phyloP scores from a whole-genome alignment of 768 basidiomycete genomes.

The Trametes maxima region DNA sequence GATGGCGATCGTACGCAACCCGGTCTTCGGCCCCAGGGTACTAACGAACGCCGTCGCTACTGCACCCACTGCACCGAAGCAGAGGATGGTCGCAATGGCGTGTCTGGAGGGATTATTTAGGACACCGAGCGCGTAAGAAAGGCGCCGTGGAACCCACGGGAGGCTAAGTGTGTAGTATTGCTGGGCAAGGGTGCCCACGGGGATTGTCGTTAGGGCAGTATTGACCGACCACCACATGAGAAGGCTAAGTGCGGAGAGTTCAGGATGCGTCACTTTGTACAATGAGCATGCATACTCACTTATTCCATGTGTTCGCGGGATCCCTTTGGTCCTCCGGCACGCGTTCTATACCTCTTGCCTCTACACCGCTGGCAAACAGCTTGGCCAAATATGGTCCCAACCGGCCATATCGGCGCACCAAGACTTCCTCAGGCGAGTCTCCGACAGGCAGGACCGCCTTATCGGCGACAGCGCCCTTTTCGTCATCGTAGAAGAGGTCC shows the following conservation, averaged over 20 bases:
- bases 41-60: constrained; percentile 51
- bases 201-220: constrained; percentile 44
- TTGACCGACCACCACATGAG: constrained; percentile 57
- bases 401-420: constrained; percentile 29
- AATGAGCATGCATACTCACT: constrained; percentile 31
- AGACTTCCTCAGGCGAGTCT: constrained; percentile 23
- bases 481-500: constrained; percentile 28
- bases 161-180: constrained; percentile 52
- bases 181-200: constrained; percentile 52
- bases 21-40: constrained; percentile 54
- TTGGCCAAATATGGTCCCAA: constrained; percentile 31
- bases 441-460: constrained; percentile 16
- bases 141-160: constrained; percentile 33
- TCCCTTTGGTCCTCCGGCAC: constrained; percentile 53
- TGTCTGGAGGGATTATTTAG: constrained; percentile 36
- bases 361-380: constrained; percentile 53
- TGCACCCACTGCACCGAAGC: constrained; percentile 49
- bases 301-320: constrained; percentile 47
- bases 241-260: constrained; percentile 33
- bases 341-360: constrained; percentile 57
- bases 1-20: constrained; percentile 57
- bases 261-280: background rate
- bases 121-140: background rate
- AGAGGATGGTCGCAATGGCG: constrained; percentile 46
- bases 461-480: constrained; percentile 25